Base-by-base conservation (phyloP, 805 yeast species). In the Ogataea dorogensis region DNA sequence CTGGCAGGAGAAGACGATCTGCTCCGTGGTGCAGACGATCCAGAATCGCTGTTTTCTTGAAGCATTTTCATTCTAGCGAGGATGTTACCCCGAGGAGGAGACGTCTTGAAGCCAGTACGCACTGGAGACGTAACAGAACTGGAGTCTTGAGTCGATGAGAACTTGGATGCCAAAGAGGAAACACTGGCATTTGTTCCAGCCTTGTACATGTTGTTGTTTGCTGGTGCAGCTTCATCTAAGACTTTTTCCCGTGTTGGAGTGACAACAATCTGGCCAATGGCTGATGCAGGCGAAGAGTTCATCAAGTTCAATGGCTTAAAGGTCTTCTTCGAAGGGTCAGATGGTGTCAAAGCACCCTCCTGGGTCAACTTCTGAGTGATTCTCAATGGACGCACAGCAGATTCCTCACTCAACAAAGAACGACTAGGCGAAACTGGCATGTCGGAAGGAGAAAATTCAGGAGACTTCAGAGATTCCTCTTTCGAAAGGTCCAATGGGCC, bases 351-450 rank as follows among this genome's bases (percentile, higher is more conserved):
- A 44, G 47, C 40, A 23, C 51, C 36, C 10, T 48, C 49, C 15
- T 50, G 52, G 7, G 56, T 54, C 43, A 71, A 59, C 50, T 73
- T 78, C 52, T 76, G 79, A 0, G 85, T 72, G 64, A 82, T 79
- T 58, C 77, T 77, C 50, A 83, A 64, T 0, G 89, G 89, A 56
- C 84, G 74, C 1, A 78, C 86, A 1, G 76, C 78, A 5, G 77
- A 64, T 11, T 41, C 40, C 7, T 40, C 47, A 18, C 36, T 31
- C 8, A 39, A 13, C 8, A 53, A 41, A 8, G 50, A 39, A 16
- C 44, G 32, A 24, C 32, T 26, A 3, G 46, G 46, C 4, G 46
- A 36, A 9, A 16, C 5, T 2, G 23, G 31, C n/a, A 7, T 26
- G 7, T 30, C 40, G n/a, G 23, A 7, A 7, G 33, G 13, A 7